Evolutionary conservation across 176 grass and related monocot species (phyloP).

Genomic region (Lolium perenne): DNA sequence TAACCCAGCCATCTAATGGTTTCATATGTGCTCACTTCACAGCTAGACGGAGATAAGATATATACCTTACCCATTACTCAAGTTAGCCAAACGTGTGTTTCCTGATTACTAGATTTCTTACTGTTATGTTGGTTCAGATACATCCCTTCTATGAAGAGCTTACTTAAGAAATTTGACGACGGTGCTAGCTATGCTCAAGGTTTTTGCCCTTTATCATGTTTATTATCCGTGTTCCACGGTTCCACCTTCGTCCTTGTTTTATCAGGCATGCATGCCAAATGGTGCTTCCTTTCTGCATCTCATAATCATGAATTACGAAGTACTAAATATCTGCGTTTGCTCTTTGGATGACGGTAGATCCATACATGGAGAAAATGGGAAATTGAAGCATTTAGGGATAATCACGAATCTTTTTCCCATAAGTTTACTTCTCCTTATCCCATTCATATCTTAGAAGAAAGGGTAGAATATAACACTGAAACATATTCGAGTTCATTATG

Average conservation of each 20-base stretch:
- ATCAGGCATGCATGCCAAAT: not conserved
- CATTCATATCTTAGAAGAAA: slow-evolving; percentile 10
- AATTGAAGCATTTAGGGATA: slow-evolving; percentile 90
- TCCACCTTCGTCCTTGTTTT: not conserved
- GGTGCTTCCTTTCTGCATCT: not conserved
- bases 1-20: too few species aligned
- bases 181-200: slow-evolving; percentile 95
- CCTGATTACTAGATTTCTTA: too few species aligned
- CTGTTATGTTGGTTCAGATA: too few species aligned
- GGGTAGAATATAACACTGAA: not conserved
- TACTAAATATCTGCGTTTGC: not conserved
- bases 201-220: slow-evolving; percentile 6
- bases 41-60: too few species aligned
- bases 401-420: slow-evolving; percentile 77
- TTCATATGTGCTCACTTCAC: too few species aligned
- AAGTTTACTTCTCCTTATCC: slow-evolving; percentile 12
- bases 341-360: slow-evolving; percentile 57
- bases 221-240: not conserved
- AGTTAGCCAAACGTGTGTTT: too few species aligned
- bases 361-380: slow-evolving; percentile 99
- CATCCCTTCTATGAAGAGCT: too few species aligned
- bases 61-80: too few species aligned
- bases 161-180: slow-evolving; percentile 55
- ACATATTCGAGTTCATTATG: not conserved
- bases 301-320: not conserved